Percentiles rank a stretch among this genome's conserved stretches.
These are phyloP conservation scores for Xanthoparmelia taractica DNA, from an alignment of 495 filamentous ascomycete species.

Conservation along the genomic window DNA sequence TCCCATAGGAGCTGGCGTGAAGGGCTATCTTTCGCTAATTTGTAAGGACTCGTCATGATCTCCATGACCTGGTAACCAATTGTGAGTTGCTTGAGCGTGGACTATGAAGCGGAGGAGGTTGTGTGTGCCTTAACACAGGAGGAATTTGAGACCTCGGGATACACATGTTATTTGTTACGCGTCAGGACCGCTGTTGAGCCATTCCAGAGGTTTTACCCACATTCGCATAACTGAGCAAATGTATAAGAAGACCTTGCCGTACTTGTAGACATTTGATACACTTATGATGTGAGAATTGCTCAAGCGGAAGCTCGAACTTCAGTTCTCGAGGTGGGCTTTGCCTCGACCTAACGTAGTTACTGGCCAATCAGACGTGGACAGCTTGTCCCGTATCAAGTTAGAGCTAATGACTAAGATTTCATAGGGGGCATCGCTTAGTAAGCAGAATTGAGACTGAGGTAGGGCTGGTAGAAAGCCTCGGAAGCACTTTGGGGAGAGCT, in stretches of 20 bases:
- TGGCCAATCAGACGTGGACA: no score
- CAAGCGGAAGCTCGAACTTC: background rate
- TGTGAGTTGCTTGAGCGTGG: background rate
- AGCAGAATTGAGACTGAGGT: background rate
- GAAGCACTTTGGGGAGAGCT: background rate
- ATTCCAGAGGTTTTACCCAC: background rate
- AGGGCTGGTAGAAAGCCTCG: background rate
- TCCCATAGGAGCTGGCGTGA: slow-evolving; percentile 46
- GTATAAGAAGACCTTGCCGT: background rate
- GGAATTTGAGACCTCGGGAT: background rate
- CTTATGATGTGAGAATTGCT: background rate
- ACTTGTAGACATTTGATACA: background rate
- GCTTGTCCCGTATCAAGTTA: no score
- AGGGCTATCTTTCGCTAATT: slow-evolving; percentile 35
- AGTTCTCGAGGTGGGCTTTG: background rate
- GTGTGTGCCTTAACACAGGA: background rate
- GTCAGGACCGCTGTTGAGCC: background rate
- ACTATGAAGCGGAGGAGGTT: background rate
- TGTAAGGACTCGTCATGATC: slow-evolving; percentile 21
- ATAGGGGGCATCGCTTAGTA: background rate
- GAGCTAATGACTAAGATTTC: background rate
- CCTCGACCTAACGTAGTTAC: no score
- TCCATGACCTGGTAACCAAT: slow-evolving; percentile 13
- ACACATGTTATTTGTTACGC: background rate
- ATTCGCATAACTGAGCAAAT: background rate